These are phyloP conservation scores for Colletotrichum coccodes DNA, from an alignment of 2,329 filamentous ascomycete genomes.

Conservation along the genomic window DNA sequence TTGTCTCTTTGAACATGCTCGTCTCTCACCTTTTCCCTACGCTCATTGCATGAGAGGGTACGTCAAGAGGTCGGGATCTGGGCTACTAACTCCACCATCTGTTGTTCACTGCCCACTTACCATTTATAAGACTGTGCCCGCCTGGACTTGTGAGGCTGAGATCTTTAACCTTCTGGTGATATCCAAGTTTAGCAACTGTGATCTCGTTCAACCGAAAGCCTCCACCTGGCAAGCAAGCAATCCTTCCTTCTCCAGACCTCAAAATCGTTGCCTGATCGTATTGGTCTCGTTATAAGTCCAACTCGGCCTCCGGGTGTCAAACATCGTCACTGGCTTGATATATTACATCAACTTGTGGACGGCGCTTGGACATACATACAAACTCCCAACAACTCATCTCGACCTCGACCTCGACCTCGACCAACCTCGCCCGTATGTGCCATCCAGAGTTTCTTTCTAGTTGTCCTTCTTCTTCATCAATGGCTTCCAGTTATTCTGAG, in stretches of 20 bases:
- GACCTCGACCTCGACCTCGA: constrained; percentile 10
- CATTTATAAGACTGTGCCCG: constrained; percentile 35
- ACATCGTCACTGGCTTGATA: constrained; percentile 28
- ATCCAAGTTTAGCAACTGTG: constrained; percentile 35
- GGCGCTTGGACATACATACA: constrained; percentile 23
- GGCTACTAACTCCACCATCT: constrained; percentile 30
- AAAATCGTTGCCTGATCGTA: constrained; percentile 25
- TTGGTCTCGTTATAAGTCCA: constrained; percentile 30
- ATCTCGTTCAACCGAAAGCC: constrained; percentile 32
- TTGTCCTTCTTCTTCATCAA: constrained; percentile 38
- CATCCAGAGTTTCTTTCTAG: constrained; percentile 39
- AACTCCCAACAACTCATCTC: constrained; percentile 11
- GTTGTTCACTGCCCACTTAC: constrained; percentile 32
- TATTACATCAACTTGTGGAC: constrained; percentile 10
- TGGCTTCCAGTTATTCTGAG: constrained; percentile 41
- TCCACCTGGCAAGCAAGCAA: constrained; percentile 32
- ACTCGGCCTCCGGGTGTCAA: constrained; percentile 4
- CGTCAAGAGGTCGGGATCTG: constrained; percentile 28
- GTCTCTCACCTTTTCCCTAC: constrained; percentile 21
- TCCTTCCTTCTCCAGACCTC: constrained; percentile 30
- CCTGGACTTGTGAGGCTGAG: constrained; percentile 35
- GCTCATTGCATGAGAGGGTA: constrained; percentile 16
- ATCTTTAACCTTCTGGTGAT: constrained; percentile 35
- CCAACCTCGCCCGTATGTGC: constrained; percentile 38
- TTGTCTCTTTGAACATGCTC: constrained; percentile 28